phyloP scores from a whole-genome alignment of 176 grass and related monocot genomes.

The Ensete glaucum region DNA sequence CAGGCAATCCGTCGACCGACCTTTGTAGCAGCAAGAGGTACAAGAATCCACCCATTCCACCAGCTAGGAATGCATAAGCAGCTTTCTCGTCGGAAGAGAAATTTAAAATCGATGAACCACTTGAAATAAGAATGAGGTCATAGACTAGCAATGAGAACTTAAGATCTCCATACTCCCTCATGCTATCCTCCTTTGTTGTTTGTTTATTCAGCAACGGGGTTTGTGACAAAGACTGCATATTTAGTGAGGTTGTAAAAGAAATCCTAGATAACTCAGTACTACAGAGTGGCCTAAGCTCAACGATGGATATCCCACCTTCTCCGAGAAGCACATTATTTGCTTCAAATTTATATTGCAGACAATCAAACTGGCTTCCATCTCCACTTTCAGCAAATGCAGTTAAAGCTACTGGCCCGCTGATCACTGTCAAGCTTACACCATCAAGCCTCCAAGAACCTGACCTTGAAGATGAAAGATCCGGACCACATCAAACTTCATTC shows the following conservation, averaged over 20 bases:
- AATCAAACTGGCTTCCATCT: constrained; percentile 33
- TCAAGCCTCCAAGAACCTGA: constrained; percentile 92
- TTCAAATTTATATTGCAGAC: constrained; percentile 61
- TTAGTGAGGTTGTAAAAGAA: constrained; percentile 36
- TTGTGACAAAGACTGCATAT: constrained; percentile 23
- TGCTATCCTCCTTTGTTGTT: constrained; percentile 48
- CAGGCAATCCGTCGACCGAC: constrained; percentile 60
- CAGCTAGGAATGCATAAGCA: constrained; percentile 55
- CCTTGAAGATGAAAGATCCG: constrained; percentile 29
- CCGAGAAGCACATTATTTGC: constrained; percentile 38
- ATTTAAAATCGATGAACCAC: constrained; percentile 51
- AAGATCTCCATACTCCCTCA: constrained; percentile 70
- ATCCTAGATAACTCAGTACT: constrained; percentile 43
- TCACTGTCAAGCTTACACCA: constrained; percentile 56
- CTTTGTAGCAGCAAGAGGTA: constrained; percentile 71
- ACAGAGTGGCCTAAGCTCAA: constrained; percentile 42
- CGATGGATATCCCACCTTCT: constrained; percentile 53
- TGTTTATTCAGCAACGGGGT: constrained; percentile 5
- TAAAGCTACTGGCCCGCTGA: constrained; percentile 31
- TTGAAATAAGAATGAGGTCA: constrained; percentile 51
- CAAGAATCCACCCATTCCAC: constrained; percentile 71
- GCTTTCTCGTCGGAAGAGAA: constrained; percentile 43
- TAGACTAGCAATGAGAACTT: constrained; percentile 79
- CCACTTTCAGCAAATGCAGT: constrained; percentile 20
- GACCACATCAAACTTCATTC: constrained; percentile 6